Conservation (phyloP, 306 rosid genomes). For the Myrica gale region DNA sequence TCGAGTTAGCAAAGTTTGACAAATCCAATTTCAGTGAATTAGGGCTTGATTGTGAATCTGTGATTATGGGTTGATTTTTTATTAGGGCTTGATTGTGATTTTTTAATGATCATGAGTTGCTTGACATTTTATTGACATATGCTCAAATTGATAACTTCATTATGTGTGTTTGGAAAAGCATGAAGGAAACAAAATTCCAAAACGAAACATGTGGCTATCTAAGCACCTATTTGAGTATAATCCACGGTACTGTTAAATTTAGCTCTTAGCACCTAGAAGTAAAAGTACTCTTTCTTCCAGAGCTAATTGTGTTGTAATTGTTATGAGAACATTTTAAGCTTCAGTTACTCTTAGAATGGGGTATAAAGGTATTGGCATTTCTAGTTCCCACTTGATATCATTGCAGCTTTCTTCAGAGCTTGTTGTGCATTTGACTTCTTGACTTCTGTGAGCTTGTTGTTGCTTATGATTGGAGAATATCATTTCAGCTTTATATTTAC, state of each 20-base stretch:
- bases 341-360: neutral
- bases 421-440: constrained; percentile 13
- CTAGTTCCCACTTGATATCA: neutral
- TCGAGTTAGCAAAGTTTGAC: too few species aligned
- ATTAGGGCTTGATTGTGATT: too few species aligned
- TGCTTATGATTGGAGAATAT: constrained; percentile 84
- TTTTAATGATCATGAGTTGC: too few species aligned
- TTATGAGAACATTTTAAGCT: neutral
- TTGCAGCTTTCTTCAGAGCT: neutral
- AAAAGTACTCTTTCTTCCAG: neutral
- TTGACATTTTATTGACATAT: too few species aligned
- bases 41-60: too few species aligned
- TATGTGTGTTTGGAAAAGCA: too few species aligned
- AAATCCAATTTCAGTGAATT: too few species aligned
- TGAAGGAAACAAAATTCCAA: too few species aligned
- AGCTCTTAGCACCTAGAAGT: neutral
- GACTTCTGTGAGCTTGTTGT: constrained; percentile 39
- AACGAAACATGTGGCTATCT: too few species aligned
- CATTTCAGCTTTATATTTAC: constrained; percentile 46
- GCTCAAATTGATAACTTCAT: too few species aligned
- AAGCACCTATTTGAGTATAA: neutral
- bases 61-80: too few species aligned
- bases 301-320: neutral
- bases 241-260: neutral
- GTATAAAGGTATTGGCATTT: neutral